phyloP scores from a whole-genome alignment of 139 green algal species.

The Limnomonas spitsbergensis region DNA sequence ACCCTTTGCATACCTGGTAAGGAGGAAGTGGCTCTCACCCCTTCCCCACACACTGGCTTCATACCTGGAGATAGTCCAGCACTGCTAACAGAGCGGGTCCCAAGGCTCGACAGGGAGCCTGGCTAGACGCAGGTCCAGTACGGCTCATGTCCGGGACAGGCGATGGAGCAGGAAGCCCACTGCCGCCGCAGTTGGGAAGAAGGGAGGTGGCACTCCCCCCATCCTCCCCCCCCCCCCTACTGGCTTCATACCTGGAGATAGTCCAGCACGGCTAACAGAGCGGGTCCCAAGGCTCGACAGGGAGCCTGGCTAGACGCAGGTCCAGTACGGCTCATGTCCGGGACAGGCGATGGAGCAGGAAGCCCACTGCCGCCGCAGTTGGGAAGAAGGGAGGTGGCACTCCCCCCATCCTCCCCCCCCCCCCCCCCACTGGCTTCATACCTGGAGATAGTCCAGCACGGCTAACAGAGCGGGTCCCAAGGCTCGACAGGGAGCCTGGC shows the following conservation, averaged over 20 bases:
- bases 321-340: not conserved
- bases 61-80: slow-evolving; percentile 67
- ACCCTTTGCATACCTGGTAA: too few relatives aligned
- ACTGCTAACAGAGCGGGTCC: slow-evolving; percentile 68
- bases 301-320: not conserved
- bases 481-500: slow-evolving; percentile 12
- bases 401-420: too few relatives aligned
- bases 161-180: not conserved
- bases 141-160: not conserved
- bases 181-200: too few relatives aligned
- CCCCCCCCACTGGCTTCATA: too few relatives aligned
- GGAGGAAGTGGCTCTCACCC: too few relatives aligned
- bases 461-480: slow-evolving; percentile 68
- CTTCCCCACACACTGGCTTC: too few relatives aligned
- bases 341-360: not conserved
- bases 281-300: slow-evolving; percentile 51
- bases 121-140: not conserved
- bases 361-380: too few relatives aligned
- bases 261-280: slow-evolving; percentile 68
- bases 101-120: slow-evolving; percentile 32
- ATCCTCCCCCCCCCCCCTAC: too few relatives aligned
- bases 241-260: slow-evolving; percentile 68
- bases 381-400: too few relatives aligned
- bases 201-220: too few relatives aligned
- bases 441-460: slow-evolving; percentile 69